Evolutionary conservation across 108 stramenopile genomes (phyloP).

Genomic region (Stephanodiscus triporus): DNA sequence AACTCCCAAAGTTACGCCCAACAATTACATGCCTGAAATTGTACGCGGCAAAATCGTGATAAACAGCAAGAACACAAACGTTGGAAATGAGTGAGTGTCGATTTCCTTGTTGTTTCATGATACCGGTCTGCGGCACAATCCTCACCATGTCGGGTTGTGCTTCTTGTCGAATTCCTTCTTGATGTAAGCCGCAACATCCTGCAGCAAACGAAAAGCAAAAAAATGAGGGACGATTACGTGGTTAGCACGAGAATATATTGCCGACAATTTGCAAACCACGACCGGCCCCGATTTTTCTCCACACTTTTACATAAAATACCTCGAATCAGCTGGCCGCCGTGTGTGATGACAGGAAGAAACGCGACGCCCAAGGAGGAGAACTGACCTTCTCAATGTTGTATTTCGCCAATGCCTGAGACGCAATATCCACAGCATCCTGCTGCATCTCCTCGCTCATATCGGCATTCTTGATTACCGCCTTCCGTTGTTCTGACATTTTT

Average conservation of each 20-base stretch:
- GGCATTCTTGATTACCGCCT: conserved; percentile 99
- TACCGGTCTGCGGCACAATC: not conserved
- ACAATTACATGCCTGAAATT: conserved; percentile 81
- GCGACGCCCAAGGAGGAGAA: not conserved
- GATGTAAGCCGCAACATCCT: conserved; percentile 99
- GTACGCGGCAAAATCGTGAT: not conserved
- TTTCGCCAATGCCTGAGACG: conserved; percentile 98
- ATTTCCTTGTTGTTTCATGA: not conserved
- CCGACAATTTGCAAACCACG: not conserved
- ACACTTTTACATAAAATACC: no score
- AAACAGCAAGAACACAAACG: not conserved
- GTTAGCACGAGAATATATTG: not conserved
- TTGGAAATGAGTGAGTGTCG: not conserved
- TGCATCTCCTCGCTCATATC: conserved; percentile 99
- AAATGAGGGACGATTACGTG: no score
- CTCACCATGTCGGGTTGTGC: conserved; percentile 98
- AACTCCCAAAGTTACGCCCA: conserved; percentile 92
- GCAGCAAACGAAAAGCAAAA: conserved; percentile 6
- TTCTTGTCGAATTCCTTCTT: conserved; percentile 99
- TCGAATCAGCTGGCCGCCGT: no score
- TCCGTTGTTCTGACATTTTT: conserved; percentile 91
- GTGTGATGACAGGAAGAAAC: not conserved
- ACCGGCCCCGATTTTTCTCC: no score
- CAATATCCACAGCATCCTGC: conserved; percentile 99
- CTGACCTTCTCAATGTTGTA: conserved; percentile 99